Evolutionary conservation across 148 eudicot genomes (phyloP), one percentile per base, ranked within the genome.

Genomic region (Vaccinium corymbosum): DNA sequence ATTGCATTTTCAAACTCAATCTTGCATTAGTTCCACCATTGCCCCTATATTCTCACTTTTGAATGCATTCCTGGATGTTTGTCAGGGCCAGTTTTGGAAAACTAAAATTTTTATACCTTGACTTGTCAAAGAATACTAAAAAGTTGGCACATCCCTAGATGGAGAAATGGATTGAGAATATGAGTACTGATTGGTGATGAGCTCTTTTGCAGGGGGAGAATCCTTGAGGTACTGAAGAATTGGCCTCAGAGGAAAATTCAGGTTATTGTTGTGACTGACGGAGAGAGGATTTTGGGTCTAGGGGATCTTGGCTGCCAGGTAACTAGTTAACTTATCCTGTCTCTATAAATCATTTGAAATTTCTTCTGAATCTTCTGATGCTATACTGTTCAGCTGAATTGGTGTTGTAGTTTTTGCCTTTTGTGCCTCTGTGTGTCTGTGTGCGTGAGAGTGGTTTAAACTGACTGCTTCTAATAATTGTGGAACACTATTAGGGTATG

Each of bases 241-340:
- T 97, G 99, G 99, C 99, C 99, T 77, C 93, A 97, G 89, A 91
- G 94, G 86, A 85, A 90, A 71, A 93, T 97, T 85, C 97, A 94
- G 89, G 99, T 97, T 35, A 97, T 97, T 78, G 98, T 94, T 79
- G 98, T 97, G 46, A 97, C 99, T n/a, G 99, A 97, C 38, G 99
- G 99, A 66, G 99, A 97, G 85, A 89, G 99, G 68, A 97, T 97
- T 73, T 91, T 97, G 87, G 99, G 99, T 14, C 99, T 97, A 56
- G 99, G 99, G 52, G 99, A 97, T 87, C 99, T 97, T 74, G 99
- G 99, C n/a, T 97, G 96, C 87, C 99, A 97, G 95, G 98, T 93
- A 85, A 87, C 56, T 78, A 12, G 22, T 82, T 13, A 32, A 42
- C 16, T 17, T 12, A 55, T 75, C 59, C 11, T 13, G 6, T 38